Evolutionary conservation across 345 rosid species (phyloP).

Genomic region (Toxicodendron radicans): DNA sequence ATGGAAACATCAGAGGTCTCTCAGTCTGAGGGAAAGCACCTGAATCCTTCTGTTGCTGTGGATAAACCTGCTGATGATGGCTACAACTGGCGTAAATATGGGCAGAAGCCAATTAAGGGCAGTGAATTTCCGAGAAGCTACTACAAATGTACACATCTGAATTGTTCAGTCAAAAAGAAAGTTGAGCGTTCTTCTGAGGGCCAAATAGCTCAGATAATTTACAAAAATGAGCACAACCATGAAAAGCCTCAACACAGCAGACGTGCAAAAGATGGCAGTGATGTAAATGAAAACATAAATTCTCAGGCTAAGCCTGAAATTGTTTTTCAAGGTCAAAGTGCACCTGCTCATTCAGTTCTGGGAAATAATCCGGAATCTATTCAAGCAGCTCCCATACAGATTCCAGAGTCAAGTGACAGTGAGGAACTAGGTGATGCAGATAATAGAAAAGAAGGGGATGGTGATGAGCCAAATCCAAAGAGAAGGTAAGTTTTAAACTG

Average conservation of each 20-base stretch:
- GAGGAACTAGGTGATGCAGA: conserved; percentile 51
- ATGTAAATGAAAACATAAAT: conserved; percentile 33
- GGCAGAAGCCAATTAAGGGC: conserved; percentile 96
- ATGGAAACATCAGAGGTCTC: conserved; percentile 47
- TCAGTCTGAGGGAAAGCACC: conserved; percentile 53
- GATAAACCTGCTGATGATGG: conserved; percentile 94
- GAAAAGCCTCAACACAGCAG: conserved; percentile 65
- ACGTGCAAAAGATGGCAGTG: conserved; percentile 56
- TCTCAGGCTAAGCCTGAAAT: conserved; percentile 44
- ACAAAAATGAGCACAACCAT: conserved; percentile 93
- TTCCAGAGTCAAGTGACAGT: conserved; percentile 42
- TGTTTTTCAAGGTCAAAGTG: conserved; percentile 28
- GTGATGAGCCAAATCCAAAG: conserved; percentile 66
- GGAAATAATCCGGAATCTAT: conserved; percentile 43
- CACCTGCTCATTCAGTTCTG: conserved; percentile 27
- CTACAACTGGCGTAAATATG: conserved; percentile 93
- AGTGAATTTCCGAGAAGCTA: conserved; percentile 95
- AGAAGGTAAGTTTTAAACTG: conserved; percentile 50
- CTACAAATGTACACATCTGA: conserved; percentile 82
- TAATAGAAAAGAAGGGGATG: conserved; percentile 41
- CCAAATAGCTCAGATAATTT: conserved; percentile 86
- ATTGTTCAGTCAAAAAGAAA: conserved; percentile 88
- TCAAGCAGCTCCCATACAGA: conserved; percentile 33
- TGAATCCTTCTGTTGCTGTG: conserved; percentile 42
- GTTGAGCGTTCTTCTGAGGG: conserved; percentile 89